Evolutionary conservation across 495 filamentous ascomycete species (phyloP), one percentile per base, ranked within the genome.

Genomic region (Lasiosphaeria ovina): DNA sequence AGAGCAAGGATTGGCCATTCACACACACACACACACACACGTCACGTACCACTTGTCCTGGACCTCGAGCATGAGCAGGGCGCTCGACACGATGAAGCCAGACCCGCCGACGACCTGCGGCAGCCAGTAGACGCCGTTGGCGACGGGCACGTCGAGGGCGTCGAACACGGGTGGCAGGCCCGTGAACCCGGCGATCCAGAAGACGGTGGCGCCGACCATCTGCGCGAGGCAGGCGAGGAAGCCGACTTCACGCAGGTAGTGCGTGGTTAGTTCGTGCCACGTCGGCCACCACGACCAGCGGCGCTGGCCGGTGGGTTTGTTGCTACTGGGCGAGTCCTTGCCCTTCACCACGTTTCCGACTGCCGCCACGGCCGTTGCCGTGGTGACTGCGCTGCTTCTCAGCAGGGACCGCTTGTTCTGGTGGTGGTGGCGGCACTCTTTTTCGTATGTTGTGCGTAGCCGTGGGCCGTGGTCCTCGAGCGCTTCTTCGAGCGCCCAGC

Each of bases 21-120:
- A 24, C 24, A 24, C 24, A 24, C 24, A 24, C 24, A 24, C 24
- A 24, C 24, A 24, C 24, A 24, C 24, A 24, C 24, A 24, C 2
- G 24, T 24, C 24, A 47, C 44, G 5, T 47, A 47, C 88, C 88
- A 91, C 38, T 76, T 82, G 17, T 74, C 62, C 72, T 91, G 88
- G 10, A 86, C 88, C 64, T 92, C 88, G 10, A 90, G 64, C 76
- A 88, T 89, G 68, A 87, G 90, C 10, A 91, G 65, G 0, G 76
- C 65, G 24, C 73, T 74, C 16, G 81, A 87, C 40, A 87, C 52
- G 59, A 89, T 79, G 71, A 90, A 90, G 7, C 85, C 85, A 0
- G 63, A 66, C 0, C 88, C 87, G 4, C 89, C 87, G 0, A 89
- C 74, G 4, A 90, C 84, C 67, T 91, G 85, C 0, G 88, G 87